These are phyloP conservation scores for Physcomitrellopsis africana DNA, from an alignment of 225 moss, liverwort and hornwort genomes.

Conservation along the genomic window DNA sequence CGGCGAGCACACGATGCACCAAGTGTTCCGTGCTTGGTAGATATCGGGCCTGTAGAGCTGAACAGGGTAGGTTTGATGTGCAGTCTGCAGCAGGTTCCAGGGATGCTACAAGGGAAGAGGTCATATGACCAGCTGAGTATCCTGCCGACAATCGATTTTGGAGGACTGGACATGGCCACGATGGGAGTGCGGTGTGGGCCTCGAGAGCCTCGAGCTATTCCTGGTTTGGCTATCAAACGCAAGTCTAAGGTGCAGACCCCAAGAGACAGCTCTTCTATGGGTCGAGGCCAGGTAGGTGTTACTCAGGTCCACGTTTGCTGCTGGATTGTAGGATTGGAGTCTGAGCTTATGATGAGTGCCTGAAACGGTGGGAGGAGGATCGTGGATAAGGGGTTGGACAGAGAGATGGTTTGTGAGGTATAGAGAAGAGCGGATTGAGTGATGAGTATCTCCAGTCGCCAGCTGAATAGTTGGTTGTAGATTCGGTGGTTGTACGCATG, in stretches of 20 bases:
- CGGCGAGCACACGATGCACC: constrained; percentile 48
- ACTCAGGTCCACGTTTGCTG: neutral
- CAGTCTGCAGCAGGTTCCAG: constrained; percentile 48
- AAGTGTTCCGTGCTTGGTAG: constrained; percentile 60
- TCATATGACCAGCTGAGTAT: constrained; percentile 58
- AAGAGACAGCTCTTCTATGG: constrained; percentile 51
- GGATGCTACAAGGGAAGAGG: constrained; percentile 48
- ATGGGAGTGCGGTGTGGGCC: constrained; percentile 86
- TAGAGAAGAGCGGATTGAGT: neutral
- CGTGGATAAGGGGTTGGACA: neutral
- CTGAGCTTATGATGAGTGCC: neutral
- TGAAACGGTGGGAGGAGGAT: neutral
- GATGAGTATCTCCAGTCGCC: neutral
- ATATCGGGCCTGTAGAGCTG: constrained; percentile 72
- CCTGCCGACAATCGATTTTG: constrained; percentile 69
- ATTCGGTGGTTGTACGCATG: neutral
- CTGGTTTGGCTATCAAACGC: constrained; percentile 59
- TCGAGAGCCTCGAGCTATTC: constrained; percentile 64
- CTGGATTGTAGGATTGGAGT: neutral
- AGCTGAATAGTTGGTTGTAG: neutral
- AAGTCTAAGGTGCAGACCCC: constrained; percentile 70
- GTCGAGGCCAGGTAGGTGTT: constrained; percentile 57
- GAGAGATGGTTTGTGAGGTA: neutral
- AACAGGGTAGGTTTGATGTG: constrained; percentile 65
- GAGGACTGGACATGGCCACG: constrained; percentile 81